Evolutionary conservation across 345 rosid species (phyloP).

Genomic region (Camelina laxa): DNA sequence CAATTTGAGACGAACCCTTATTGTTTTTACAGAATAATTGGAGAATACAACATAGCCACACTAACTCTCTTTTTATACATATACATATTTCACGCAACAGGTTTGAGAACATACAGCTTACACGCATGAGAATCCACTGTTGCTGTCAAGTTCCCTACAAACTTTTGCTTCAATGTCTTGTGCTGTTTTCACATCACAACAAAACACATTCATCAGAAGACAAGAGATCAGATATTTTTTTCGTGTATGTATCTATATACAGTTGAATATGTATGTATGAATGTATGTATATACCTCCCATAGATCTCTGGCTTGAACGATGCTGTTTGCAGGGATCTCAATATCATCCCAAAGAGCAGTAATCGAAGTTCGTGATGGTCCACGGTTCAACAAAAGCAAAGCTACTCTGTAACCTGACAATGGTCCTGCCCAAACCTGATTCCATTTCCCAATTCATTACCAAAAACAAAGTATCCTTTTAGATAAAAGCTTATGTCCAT

Average conservation of each 20-base stretch:
- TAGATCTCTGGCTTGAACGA: slow-evolving; percentile 68
- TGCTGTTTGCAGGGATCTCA: slow-evolving; percentile 52
- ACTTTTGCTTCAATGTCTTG: slow-evolving; percentile 58
- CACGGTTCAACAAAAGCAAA: slow-evolving; percentile 64
- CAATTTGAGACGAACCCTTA: slow-evolving; percentile 15
- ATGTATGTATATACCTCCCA: slow-evolving; percentile 62
- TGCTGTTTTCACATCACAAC: slow-evolving; percentile 59
- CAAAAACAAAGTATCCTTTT: slow-evolving; percentile 10
- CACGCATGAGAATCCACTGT: slow-evolving; percentile 64
- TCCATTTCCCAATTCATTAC: slow-evolving; percentile 9
- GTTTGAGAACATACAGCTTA: slow-evolving; percentile 83
- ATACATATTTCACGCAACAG: slow-evolving; percentile 48
- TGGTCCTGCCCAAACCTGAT: slow-evolving; percentile 83
- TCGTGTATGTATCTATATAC: neutral
- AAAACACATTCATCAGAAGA: slow-evolving; percentile 27
- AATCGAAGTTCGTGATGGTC: slow-evolving; percentile 43
- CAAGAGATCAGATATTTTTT: neutral
- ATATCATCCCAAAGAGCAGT: slow-evolving; percentile 83
- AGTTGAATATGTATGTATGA: neutral
- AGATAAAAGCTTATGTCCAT: neutral
- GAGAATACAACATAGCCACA: neutral
- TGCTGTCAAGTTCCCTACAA: slow-evolving; percentile 65
- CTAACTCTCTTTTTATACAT: neutral
- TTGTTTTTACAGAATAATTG: slow-evolving; percentile 32
- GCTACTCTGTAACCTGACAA: slow-evolving; percentile 62